Percentiles rank a stretch among this genome's conserved stretches.
These are phyloP conservation scores for Margaritispora aquatica DNA, from an alignment of 495 filamentous ascomycete species.

Conservation along the genomic window DNA sequence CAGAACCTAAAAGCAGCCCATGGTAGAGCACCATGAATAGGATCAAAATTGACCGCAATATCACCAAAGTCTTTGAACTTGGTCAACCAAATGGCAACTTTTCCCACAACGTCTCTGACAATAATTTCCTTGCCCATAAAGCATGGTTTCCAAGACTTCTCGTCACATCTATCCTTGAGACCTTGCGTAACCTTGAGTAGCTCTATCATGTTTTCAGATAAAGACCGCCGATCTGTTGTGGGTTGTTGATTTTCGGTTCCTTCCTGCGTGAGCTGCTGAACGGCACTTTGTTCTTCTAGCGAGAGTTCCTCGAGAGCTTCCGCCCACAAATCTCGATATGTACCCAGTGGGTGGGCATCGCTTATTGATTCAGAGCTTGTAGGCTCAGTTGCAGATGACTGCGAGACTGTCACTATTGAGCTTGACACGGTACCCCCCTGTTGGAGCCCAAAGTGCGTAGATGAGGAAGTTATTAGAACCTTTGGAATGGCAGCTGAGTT, in stretches of 20 bases:
- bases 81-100: constrained; percentile 15
- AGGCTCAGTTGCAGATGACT: neutral
- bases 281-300: neutral
- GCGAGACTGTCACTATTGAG: neutral
- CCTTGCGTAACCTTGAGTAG: neutral
- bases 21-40: constrained; percentile 26
- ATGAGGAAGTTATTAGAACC: neutral
- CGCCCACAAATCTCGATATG: neutral
- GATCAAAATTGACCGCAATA: constrained; percentile 26
- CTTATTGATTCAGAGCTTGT: neutral
- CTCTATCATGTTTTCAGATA: neutral
- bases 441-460: neutral
- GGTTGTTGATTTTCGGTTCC: neutral
- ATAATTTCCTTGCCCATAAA: neutral
- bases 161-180: neutral
- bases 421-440: neutral
- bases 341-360: neutral
- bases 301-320: neutral
- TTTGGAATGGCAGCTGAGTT: neutral
- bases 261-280: neutral
- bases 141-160: neutral
- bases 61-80: constrained; percentile 29
- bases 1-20: constrained; percentile 28
- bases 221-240: neutral
- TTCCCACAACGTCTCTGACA: neutral